Evolutionary conservation across 495 filamentous ascomycete species (phyloP).

Genomic region (Oleoguttula mirabilis): DNA sequence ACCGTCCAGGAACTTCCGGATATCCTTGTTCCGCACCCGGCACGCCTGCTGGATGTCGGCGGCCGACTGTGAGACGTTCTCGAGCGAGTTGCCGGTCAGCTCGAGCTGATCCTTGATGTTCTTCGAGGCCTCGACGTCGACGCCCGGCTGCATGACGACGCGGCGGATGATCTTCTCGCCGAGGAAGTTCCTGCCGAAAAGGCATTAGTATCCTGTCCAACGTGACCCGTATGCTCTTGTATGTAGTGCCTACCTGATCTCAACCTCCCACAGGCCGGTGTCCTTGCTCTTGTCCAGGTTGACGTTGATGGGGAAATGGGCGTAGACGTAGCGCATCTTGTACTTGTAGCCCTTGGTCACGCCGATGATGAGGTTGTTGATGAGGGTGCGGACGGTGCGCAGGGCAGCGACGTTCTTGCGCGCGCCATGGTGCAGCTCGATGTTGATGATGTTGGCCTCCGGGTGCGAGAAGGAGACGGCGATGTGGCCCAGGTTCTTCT

Average conservation of each 20-base stretch:
- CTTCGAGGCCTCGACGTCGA: slow-evolving; percentile 77
- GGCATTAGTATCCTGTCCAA: slow-evolving; percentile 1
- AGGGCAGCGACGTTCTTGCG: slow-evolving; percentile 97
- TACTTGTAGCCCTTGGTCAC: slow-evolving; percentile 99
- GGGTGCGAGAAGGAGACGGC: slow-evolving; percentile 87
- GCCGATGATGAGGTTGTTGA: slow-evolving; percentile 96
- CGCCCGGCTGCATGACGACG: slow-evolving; percentile 76
- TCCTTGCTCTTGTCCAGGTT: slow-evolving; percentile 94
- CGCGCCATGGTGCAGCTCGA: slow-evolving; percentile 93
- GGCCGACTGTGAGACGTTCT: slow-evolving; percentile 91
- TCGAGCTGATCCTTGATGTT: slow-evolving; percentile 94
- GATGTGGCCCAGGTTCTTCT: slow-evolving; percentile 88
- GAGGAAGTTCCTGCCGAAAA: slow-evolving; percentile 87
- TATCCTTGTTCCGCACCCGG: slow-evolving; percentile 99
- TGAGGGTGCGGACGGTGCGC: slow-evolving; percentile 90
- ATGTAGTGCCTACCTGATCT: slow-evolving; percentile 91
- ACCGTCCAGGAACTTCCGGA: slow-evolving; percentile 99
- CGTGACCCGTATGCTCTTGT: too few species aligned
- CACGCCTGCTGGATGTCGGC: slow-evolving; percentile 99
- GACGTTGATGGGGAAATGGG: slow-evolving; percentile 99
- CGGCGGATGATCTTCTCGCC: slow-evolving; percentile 98
- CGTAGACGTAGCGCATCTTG: slow-evolving; percentile 99
- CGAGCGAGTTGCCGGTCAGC: slow-evolving; percentile 84
- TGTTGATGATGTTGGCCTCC: slow-evolving; percentile 69
- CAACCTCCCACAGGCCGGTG: slow-evolving; percentile 76